Conservation (phyloP, 140 eudicot species). For the Flaveria floridana region DNA sequence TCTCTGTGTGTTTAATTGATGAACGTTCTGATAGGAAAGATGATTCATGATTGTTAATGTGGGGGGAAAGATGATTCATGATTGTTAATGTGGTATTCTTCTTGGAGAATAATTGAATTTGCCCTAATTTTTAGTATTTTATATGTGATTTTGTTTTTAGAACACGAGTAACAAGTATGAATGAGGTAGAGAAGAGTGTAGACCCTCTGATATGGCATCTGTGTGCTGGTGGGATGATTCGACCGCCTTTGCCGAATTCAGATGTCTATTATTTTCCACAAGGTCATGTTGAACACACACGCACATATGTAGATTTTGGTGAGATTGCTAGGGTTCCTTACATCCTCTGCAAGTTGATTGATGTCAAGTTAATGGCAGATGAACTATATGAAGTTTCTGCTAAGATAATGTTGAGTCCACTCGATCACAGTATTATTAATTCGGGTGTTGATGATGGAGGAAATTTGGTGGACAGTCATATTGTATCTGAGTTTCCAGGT, state of each 20-base stretch:
- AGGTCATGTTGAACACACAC: conserved; percentile 77
- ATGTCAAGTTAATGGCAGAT: conserved; percentile 64
- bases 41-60: conserved; percentile 21
- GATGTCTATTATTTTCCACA: conserved; percentile 69
- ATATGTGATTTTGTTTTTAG: not conserved
- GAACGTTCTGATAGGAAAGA: too few species aligned
- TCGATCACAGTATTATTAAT: conserved; percentile 29
- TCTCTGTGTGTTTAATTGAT: conserved; percentile 25
- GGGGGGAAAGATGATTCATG: not conserved
- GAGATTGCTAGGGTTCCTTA: conserved; percentile 49
- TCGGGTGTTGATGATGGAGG: conserved; percentile 12
- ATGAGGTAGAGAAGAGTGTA: conserved; percentile 43
- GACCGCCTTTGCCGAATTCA: conserved; percentile 54
- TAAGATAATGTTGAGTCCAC: conserved; percentile 49
- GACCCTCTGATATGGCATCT: conserved; percentile 51
- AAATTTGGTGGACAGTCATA: not conserved
- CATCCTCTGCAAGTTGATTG: conserved; percentile 58
- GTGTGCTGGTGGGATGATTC: conserved; percentile 78
- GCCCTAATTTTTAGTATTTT: not conserved
- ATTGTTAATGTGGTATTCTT: conserved; percentile 17
- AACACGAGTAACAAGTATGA: conserved; percentile 30
- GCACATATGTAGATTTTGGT: conserved; percentile 49
- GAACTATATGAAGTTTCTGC: conserved; percentile 63
- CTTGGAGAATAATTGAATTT: conserved; percentile 1
- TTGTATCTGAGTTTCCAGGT: conserved; percentile 23